These are phyloP conservation scores for Ogataea methanolica DNA, from an alignment of 805 yeast genomes.

Conservation along the genomic window DNA sequence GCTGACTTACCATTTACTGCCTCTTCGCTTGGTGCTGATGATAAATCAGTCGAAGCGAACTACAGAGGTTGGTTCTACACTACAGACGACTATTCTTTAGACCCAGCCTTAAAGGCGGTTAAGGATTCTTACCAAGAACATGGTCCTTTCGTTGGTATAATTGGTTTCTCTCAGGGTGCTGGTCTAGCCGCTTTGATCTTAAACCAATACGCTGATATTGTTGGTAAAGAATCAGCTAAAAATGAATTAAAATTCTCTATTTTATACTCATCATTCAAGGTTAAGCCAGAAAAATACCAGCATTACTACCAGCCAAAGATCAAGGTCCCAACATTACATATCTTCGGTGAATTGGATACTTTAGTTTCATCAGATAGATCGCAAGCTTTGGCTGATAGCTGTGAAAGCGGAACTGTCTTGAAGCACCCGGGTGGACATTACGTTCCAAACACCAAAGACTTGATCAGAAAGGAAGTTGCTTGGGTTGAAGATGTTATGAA, in stretches of 20 bases:
- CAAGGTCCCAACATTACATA: conserved; percentile 53
- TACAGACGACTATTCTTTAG: conserved; percentile 28
- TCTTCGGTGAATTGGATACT: conserved; percentile 83
- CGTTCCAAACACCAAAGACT: conserved; percentile 78
- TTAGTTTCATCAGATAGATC: conserved; percentile 76
- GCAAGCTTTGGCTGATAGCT: conserved; percentile 52
- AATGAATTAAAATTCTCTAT: conserved; percentile 63
- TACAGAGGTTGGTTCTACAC: conserved; percentile 74
- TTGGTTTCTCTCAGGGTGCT: conserved; percentile 96
- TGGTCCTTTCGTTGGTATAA: conserved; percentile 82
- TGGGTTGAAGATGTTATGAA: conserved; percentile 29
- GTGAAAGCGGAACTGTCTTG: conserved; percentile 41
- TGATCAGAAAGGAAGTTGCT: conserved; percentile 29
- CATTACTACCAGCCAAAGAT: conserved; percentile 26
- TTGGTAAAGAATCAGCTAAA: conserved; percentile 39
- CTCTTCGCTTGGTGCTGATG: conserved; percentile 39
- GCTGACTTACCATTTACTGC: conserved; percentile 72
- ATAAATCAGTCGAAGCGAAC: conserved; percentile 32
- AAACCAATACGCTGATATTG: conserved; percentile 50
- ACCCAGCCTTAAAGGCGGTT: conserved; percentile 47
- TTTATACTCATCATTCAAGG: conserved; percentile 60
- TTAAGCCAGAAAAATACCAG: conserved; percentile 25
- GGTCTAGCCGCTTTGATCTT: conserved; percentile 73
- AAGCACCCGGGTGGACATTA: conserved; percentile 97
- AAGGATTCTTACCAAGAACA: conserved; percentile 44